Evolutionary conservation across 225 moss, liverwort and hornwort species (phyloP), one percentile per base, ranked within the genome.

Genomic region (Bryum argenteum): DNA sequence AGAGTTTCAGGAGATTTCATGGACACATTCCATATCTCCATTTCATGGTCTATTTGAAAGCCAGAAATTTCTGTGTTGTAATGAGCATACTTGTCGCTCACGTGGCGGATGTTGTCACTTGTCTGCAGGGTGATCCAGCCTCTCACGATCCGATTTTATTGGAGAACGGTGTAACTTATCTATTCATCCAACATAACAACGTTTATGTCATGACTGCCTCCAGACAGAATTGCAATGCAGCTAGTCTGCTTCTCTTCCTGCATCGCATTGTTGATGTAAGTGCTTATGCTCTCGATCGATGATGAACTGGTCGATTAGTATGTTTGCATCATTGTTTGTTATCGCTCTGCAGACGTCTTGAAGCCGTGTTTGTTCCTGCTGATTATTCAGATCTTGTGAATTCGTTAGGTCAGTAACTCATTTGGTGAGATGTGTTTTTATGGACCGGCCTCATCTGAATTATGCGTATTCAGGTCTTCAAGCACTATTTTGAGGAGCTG

Each of bases 201-300:
- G 91, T 98, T 41, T 98, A 98, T 84, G 88, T 98, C 42, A 98
- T 98, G 98, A 98, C 89, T 61, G 98, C 94, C 61, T 98, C 94
- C 3, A 84, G 92, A 80, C 98, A 94, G 71, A 98, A 98, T 67
- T 98, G 94, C 89, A 98, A 98, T 79, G 98, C 98, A 40, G 94
- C 94, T 63, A 98, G 98, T 85, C 89, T 98, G 62, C 76, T 98
- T 70, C 98, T 94, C 74, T 98, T 98, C 81, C 87, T 98, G 28
- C 98, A 98, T 80, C 98, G 98, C 45, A 83, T 98, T 61, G 91
- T 98, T 45, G 92, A 89, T 79, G 98, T 98, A 79, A 84, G 89
- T 83, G 71, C 51, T 64, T 60, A 39, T 75, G 42, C 38, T 48
- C 33, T 57, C 50, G 37, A 5, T 54, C 38, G 57, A 53, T n/a